Base-by-base conservation (phyloP, 2,329 filamentous ascomycete genomes). In the Cadophora malorum region DNA sequence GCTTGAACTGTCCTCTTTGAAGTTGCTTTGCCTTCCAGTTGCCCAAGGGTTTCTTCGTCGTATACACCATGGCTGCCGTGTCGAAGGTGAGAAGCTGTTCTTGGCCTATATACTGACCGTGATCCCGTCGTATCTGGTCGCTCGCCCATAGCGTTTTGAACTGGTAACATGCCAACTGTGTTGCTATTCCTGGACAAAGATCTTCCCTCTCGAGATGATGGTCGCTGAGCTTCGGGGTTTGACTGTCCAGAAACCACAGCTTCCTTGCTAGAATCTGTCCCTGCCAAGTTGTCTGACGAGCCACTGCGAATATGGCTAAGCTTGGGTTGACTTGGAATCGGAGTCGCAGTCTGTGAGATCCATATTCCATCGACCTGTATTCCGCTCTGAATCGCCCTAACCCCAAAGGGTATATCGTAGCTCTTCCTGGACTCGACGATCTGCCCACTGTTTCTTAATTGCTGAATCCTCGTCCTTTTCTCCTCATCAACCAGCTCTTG, bases 311-410 rank as follows among this genome's bases (percentile, higher is more conserved):
- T 47, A 25, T 71, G 59, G 28, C 65, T 65, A 14, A 72, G 59
- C 33, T 71, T 73, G 28, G 73, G 41, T 53, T 70, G 67, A 52
- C 70, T 75, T 19, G 72, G 73, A 10, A 72, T 62, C 58, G 74
- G 75, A n/a, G 70, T 74, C 16, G 65, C 74, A 19, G 69, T 67
- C 53, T 73, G 72, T 7, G 76, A 77, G 61, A 91, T 88, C 90
- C 91, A 93, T 62, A 97, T 94, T 4, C 93, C 94, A 71, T 97
- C 92, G 8, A 97, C 87, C 76, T 95, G 87, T 53, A 96, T 83
- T 6, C 94, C 94, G 73, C 87, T 91, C 78, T 97, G 90, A 58
- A 97, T 87, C 7, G 94, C 94, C 73, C 91, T 89, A 64, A 96
- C 88, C 23, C 95, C 94, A 75, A 97, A 97, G 0, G 93, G 94